Evolutionary conservation across 208 protist species (phyloP), one percentile per base, ranked within the genome.

Genomic region (Trichomonas tenax): DNA sequence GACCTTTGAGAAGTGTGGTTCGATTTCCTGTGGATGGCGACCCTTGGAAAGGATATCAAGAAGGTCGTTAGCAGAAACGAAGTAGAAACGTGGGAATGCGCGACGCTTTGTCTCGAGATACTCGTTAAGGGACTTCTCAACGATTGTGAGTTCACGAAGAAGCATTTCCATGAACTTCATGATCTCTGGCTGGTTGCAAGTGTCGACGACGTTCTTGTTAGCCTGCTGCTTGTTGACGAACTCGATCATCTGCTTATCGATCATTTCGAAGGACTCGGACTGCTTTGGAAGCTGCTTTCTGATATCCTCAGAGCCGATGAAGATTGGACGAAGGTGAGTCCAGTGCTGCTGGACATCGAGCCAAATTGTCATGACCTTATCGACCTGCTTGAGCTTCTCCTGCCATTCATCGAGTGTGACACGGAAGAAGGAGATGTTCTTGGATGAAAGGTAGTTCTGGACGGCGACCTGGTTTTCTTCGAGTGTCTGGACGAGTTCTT

Each of bases 231-330:
- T 46, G 14, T 82, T 44, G 34, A 96, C 63, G 17, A 96, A 96
- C 23, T 96, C 49, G 23, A 31, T 41, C 93, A 63, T 82, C 63
- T 63, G 34, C 36, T 96, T 41, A 96, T 96, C 51, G 96, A 96
- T 84, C 23, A 45, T 81, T 49, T 72, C 44, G 51, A 93, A 96
- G 96, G 98, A 98, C 96, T 98, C 98, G 10, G 98, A 96, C 96
- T 98, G 99, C 96, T 99, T 98, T 2, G 98, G 99, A 58, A 99
- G 98, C 98, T 99, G 98, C 96, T 98, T 98, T 63, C 98, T 98
- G 95, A 99, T 99, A 97, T 99, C 99, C 49, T 98, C 98, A 40
- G 98, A 99, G 11, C 98, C 98, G 49, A 99, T 99, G 97, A 99
- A 99, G 96, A 99, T 99, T 51, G 98, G 98, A 97, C 99, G 99